Conservation (phyloP, 768 basidiomycete genomes). For the Porpolomopsis calyptriformis region DNA sequence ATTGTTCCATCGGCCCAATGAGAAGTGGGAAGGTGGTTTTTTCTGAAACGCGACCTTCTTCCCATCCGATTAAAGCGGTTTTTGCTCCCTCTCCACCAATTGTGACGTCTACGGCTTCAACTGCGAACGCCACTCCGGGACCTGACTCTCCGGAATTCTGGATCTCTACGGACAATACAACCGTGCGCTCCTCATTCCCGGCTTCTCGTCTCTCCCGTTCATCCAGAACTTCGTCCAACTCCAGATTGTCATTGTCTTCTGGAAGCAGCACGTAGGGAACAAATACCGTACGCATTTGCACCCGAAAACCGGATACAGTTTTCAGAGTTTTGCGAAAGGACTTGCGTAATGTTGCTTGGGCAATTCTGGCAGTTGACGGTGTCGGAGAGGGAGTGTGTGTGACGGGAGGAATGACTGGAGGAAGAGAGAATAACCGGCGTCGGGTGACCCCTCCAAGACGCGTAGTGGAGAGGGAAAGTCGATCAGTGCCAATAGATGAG, state of each 20-base stretch:
- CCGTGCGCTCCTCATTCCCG: slow-evolving; percentile 68
- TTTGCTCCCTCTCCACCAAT: slow-evolving; percentile 59
- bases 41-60: slow-evolving; percentile 35
- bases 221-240: slow-evolving; percentile 36
- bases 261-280: slow-evolving; percentile 75
- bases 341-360: slow-evolving; percentile 67
- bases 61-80: slow-evolving; percentile 42
- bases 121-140: slow-evolving; percentile 52
- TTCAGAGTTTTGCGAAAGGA: slow-evolving; percentile 73
- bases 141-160: slow-evolving; percentile 69
- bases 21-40: slow-evolving; percentile 56
- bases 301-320: slow-evolving; percentile 74
- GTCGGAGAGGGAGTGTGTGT: slow-evolving; percentile 37
- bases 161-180: slow-evolving; percentile 85
- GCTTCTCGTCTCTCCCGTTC: slow-evolving; percentile 54
- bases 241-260: slow-evolving; percentile 22
- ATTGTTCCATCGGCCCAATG: slow-evolving; percentile 68
- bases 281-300: slow-evolving; percentile 91
- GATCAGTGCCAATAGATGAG: slow-evolving; percentile 16
- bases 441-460: slow-evolving; percentile 63
- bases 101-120: slow-evolving; percentile 65
- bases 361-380: slow-evolving; percentile 35
- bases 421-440: slow-evolving; percentile 53
- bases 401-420: slow-evolving; percentile 35
- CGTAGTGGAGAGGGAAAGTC: slow-evolving; percentile 51